Percentiles rank a stretch among this genome's conserved stretches.
These are phyloP conservation scores for Coniella vitis DNA, from an alignment of 2,329 filamentous ascomycete genomes.

Conservation along the genomic window DNA sequence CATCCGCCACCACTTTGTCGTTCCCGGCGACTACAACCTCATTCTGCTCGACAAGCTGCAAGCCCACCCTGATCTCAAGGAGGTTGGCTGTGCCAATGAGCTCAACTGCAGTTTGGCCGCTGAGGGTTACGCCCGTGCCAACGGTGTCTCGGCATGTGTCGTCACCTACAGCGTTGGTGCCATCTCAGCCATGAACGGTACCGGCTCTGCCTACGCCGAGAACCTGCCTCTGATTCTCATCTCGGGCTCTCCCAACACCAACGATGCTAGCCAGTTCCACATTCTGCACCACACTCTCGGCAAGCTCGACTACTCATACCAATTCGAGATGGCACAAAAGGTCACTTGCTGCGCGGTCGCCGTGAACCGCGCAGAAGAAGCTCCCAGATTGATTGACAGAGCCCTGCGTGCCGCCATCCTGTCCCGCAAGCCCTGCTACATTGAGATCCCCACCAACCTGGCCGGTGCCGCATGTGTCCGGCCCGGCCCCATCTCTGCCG, in stretches of 20 bases:
- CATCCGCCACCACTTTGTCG: conserved; percentile 22
- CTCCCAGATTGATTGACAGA: conserved; percentile 22
- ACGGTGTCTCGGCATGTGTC: conserved; percentile 23
- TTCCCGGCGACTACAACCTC: conserved; percentile 26
- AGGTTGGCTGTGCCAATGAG: conserved; percentile 25
- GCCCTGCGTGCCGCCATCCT: conserved; percentile 22
- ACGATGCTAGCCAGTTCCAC: conserved; percentile 22
- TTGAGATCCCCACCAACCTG: conserved; percentile 24
- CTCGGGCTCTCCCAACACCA: conserved; percentile 23
- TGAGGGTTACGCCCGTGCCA: conserved; percentile 25
- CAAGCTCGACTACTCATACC: conserved; percentile 23
- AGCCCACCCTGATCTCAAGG: conserved; percentile 19
- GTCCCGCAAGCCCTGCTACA: conserved; percentile 22
- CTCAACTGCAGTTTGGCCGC: conserved; percentile 25
- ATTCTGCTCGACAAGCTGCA: conserved; percentile 25
- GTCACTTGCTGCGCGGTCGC: conserved; percentile 26
- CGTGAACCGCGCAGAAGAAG: conserved; percentile 21
- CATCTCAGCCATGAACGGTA: conserved; percentile 23
- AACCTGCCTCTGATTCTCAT: conserved; percentile 23
- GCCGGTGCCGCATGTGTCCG: conserved; percentile 21
- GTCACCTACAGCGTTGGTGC: conserved; percentile 23
- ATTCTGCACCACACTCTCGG: conserved; percentile 25
- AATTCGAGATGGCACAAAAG: conserved; percentile 26
- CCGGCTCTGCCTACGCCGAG: conserved; percentile 23
- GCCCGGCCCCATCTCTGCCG: conserved; percentile 22